A percentile compares a stretch with the other conserved stretches of the same genome.
phyloP scores from a whole-genome alignment of 2,329 filamentous ascomycete genomes.

The Penicillium rolfsii region DNA sequence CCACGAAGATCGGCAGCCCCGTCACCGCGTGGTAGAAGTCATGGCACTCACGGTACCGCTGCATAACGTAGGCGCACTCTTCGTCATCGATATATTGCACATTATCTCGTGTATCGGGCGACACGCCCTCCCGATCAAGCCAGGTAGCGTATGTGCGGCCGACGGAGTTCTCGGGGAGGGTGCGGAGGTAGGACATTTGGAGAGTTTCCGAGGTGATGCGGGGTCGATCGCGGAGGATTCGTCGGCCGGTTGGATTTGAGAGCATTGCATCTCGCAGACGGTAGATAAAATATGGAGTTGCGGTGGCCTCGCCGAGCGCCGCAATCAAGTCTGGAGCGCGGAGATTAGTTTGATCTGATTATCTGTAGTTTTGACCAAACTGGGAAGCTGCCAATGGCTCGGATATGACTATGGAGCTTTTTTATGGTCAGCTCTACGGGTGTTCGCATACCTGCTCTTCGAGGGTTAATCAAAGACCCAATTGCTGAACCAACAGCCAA shows the following conservation, averaged over 20 bases:
- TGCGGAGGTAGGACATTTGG: conserved; percentile 70
- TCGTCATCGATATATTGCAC: conserved; percentile 93
- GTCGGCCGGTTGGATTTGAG: conserved; percentile 75
- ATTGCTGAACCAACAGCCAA: conserved; percentile 67
- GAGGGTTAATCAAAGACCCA: conserved; percentile 69
- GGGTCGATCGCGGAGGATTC: conserved; percentile 87
- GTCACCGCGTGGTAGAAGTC: conserved; percentile 98
- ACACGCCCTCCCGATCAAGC: conserved; percentile 93
- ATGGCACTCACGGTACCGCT: conserved; percentile 94
- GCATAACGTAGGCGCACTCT: conserved; percentile 98
- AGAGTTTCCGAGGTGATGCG: conserved; percentile 77
- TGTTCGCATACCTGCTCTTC: conserved; percentile 67
- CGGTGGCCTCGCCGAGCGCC: conserved; percentile 89
- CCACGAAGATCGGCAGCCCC: conserved; percentile 84
- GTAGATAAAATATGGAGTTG: conserved; percentile 92
- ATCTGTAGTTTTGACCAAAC: not conserved
- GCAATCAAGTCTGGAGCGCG: conserved; percentile 77
- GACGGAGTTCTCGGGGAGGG: conserved; percentile 72
- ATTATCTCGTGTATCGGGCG: conserved; percentile 78
- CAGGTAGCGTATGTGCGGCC: conserved; percentile 83
- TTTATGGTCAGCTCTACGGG: not conserved
- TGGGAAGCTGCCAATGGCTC: not conserved
- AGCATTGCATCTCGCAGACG: conserved; percentile 94
- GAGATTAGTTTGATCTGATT: conserved; percentile 8
- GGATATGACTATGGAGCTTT: not conserved